Conservation (phyloP, 1,284 basidiomycete species). For the Cutaneotrichosporon curvatum region DNA sequence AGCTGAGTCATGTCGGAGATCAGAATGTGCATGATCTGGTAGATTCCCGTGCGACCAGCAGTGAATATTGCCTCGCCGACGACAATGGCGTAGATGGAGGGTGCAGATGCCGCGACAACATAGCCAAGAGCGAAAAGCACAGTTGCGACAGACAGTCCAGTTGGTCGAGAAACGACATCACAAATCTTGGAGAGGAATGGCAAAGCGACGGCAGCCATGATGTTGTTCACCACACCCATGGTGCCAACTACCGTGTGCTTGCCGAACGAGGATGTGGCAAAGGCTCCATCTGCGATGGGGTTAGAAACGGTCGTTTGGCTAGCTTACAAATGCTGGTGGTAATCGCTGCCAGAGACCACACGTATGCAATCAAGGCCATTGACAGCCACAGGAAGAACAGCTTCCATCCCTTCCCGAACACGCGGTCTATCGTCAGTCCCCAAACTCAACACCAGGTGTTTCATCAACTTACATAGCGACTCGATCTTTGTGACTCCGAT, state of each 20-base stretch:
- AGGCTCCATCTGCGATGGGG: constrained; percentile 11
- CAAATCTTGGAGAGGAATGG: constrained; percentile 42
- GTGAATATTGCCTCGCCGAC: constrained; percentile 38
- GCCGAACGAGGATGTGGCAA: constrained; percentile 39
- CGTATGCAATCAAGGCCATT: constrained; percentile 27
- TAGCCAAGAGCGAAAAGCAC: constrained; percentile 38
- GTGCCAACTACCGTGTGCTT: constrained; percentile 40
- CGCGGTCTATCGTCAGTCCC: constrained; percentile 12
- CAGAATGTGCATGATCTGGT: constrained; percentile 18
- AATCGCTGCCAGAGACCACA: constrained; percentile 25
- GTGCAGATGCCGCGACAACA: constrained; percentile 29
- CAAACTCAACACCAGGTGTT: no score
- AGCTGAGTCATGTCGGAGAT: constrained; percentile 66
- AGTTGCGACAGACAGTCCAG: constrained; percentile 21
- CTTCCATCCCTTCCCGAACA: constrained; percentile 21
- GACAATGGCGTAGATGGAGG: constrained; percentile 29
- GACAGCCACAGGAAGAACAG: constrained; percentile 28
- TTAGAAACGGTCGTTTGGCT: background rate
- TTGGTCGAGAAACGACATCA: constrained; percentile 30
- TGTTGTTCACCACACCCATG: constrained; percentile 34
- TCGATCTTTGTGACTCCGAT: constrained; percentile 40
- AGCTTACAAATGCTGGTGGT: constrained; percentile 21
- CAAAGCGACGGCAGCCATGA: constrained; percentile 37
- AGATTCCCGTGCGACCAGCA: constrained; percentile 34
- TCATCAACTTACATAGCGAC: constrained; percentile 25